These are phyloP conservation scores for Phytopythium mirpurense DNA, from an alignment of 352 stramenopile genomes.

Conservation along the genomic window DNA sequence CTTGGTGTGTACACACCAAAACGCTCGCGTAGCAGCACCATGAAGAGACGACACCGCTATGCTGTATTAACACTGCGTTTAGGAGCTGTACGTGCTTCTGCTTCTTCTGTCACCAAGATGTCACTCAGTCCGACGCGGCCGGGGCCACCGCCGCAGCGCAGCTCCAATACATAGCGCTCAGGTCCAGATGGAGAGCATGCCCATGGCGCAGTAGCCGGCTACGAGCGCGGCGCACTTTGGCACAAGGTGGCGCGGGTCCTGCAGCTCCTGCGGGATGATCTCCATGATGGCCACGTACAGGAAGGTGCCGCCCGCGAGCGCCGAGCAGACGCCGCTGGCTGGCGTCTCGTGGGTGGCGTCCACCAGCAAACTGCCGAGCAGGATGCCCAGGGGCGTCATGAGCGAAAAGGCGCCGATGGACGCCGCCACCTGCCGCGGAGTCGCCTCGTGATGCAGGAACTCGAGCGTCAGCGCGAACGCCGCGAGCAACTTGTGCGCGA, in stretches of 20 bases:
- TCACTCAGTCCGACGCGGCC: too few species aligned
- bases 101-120: too few species aligned
- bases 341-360: conserved; percentile 34
- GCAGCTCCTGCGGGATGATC: conserved; percentile 75
- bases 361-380: conserved; percentile 51
- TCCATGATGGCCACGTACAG: conserved; percentile 79
- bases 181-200: conserved; percentile 66
- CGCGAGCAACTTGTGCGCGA: conserved; percentile 81
- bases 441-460: conserved; percentile 54
- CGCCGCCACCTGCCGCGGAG: conserved; percentile 29
- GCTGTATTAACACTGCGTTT: too few species aligned
- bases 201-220: conserved; percentile 54
- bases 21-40: too few species aligned
- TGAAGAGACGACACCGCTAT: too few species aligned
- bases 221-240: conserved; percentile 56
- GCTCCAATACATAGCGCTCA: too few species aligned
- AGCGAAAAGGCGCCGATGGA: conserved; percentile 58
- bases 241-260: conserved; percentile 38
- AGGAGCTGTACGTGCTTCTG: too few species aligned
- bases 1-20: too few species aligned
- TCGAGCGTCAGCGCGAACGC: conserved; percentile 72
- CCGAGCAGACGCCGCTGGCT: conserved; percentile 58
- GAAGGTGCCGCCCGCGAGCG: conserved; percentile 77
- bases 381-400: conserved; percentile 72
- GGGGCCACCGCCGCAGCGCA: too few species aligned